Base-by-base conservation (phyloP, 495 filamentous ascomycete genomes). In the Xylaria palmicola region DNA sequence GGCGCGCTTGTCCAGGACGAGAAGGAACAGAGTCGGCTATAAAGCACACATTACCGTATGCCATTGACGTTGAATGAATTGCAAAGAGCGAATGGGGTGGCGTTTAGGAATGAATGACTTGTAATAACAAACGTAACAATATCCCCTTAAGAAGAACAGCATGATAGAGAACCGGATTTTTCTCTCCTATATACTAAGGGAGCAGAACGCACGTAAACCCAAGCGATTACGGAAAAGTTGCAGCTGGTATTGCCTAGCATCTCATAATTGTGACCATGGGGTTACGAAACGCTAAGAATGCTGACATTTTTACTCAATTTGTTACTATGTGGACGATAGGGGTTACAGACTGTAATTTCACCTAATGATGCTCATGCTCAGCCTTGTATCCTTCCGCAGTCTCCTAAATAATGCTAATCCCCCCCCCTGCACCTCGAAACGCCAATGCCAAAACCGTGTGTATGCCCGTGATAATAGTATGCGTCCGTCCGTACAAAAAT, bases 1-100 rank as follows among this genome's bases (percentile, higher is more conserved):
- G 78, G 78, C 1, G 78, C 78, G 22, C 62, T 81, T 59, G 60
- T 60, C 44, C 37, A 57, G 37, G 55, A 56, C 30, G 30, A 52
- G n/a, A 64, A 40, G 40, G 56, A 62, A 26, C 40, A 32, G 4
- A 62, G 64, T 34, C 59, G 56, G 20, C 49, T 73, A 43, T 72
- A 62, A 58, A 56, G 2, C 20, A 44, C 15, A 22, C 26, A 34
- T 20, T 5, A n/a, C 3, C 4, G 10, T 40, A 40, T 40, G 13
- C n/a, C 32, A 34, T 34, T 10, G 10, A 34, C 10, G 10, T 34
- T 34, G 5, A 34, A 10, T 34, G 10, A 5, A 5, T 34, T 6
- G 32, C 32, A 17, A 15, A 32, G 17, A 24, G 13, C 12, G 17
- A n/a, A 9, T 24, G 36, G n/a, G 30, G 19, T 24, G 39, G 51